Conservation (phyloP, 306 rosid species). For the Citrullus amarus region DNA sequence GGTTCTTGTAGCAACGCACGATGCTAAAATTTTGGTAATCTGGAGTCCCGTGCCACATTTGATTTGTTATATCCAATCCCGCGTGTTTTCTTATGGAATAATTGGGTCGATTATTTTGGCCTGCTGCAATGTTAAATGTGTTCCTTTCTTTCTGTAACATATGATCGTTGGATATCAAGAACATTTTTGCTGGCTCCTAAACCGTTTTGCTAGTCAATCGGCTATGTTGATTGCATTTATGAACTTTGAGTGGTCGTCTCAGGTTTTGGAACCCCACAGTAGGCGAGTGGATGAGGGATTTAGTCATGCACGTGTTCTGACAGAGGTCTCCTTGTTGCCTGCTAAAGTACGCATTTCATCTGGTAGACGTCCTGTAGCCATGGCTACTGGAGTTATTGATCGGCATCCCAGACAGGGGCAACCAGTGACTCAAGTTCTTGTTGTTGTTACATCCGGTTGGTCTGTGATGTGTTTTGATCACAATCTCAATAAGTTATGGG, state of each 20-base stretch:
- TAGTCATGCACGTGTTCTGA: slow-evolving; percentile 66
- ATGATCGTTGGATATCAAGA: not conserved
- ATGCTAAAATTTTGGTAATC: slow-evolving; percentile 85
- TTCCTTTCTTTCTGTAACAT: not conserved
- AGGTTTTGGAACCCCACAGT: slow-evolving; percentile 88
- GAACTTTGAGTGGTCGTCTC: slow-evolving; percentile 8
- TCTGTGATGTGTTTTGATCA: slow-evolving; percentile 94
- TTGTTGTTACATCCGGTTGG: slow-evolving; percentile 96
- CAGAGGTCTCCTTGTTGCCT: slow-evolving; percentile 73
- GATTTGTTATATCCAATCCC: not conserved
- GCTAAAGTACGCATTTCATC: slow-evolving; percentile 77
- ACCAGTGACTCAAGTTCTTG: slow-evolving; percentile 69
- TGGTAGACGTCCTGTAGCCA: slow-evolving; percentile 90
- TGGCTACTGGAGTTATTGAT: slow-evolving; percentile 83
- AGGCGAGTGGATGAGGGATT: slow-evolving; percentile 91
- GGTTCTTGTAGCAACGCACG: slow-evolving; percentile 84
- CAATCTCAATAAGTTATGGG: slow-evolving; percentile 87
- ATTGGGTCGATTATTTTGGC: not conserved
- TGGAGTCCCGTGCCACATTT: not conserved
- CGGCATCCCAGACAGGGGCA: slow-evolving; percentile 47
- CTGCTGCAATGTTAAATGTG: not conserved
- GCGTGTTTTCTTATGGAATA: not conserved
- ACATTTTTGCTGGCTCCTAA: not conserved
- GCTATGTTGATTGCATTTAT: not conserved
- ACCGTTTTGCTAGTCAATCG: not conserved